Evolutionary conservation across 2,329 filamentous ascomycete genomes (phyloP), one percentile per base, ranked within the genome.

Genomic region (Magnaporthales sp.): DNA sequence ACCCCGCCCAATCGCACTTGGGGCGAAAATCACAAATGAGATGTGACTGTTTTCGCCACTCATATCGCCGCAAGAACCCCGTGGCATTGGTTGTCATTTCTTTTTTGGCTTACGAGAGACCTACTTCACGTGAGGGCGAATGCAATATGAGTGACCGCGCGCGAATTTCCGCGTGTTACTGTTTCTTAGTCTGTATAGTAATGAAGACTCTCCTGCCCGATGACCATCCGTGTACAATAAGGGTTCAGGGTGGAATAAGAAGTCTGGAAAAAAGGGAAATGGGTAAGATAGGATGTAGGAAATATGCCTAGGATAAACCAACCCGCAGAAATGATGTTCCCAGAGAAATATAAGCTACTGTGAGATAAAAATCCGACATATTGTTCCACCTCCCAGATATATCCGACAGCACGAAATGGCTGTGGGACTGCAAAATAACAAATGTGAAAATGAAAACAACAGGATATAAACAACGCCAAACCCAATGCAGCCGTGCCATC

Each of bases 401-500:
- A 2, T 10, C 38, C 38, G n/a, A 7, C 38, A 46, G 38, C 38
- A 46, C 6, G n/a, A 13, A 58, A 4, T 2, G 24, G 54, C 54
- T 58, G 54, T 58, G 54, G 11, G n/a, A 24, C 54, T 26, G 54
- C 54, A 58, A 8, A 22, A 26, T 9, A 58, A 58, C 13, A 58
- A 26, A 26, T 24, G 3, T 1, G 22, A 13, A 58, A 58, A 26
- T 6, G 6, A 26, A 26, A 58, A 58, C 24, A 58, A 26, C 1
- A 58, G 24, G 54, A 58, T 26, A 58, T 46, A 26, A 30, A 26
- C 60, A 62, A 62, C 60, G 60, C 60, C 60, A 24, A 62, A 62
- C 26, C 60, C 60, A 62, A 62, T 62, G 60, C 60, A 62, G 11
- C 60, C 60, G 19, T 62, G 60, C 60, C 60, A 19, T 62, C 60